phyloP scores from a whole-genome alignment of 2,329 filamentous ascomycete genomes.

The Monosporascus sp. region DNA sequence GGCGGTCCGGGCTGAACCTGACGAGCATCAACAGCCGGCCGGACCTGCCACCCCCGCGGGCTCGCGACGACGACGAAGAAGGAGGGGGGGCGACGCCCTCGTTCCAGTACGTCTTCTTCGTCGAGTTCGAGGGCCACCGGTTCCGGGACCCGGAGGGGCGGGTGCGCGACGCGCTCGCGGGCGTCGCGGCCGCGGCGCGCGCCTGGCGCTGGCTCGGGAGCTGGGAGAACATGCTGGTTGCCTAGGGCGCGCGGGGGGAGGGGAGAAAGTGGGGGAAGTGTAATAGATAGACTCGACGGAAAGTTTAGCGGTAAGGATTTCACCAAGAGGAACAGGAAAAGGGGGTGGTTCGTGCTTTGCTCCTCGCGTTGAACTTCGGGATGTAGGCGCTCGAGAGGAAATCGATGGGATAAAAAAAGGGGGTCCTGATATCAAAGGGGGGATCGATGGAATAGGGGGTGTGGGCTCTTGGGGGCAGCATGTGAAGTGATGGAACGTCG shows the following conservation, averaged over 20 bases:
- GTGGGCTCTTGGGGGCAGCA: too few relatives aligned
- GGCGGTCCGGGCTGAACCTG: conserved; percentile 66
- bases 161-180: conserved; percentile 56
- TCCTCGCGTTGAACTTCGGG: too few relatives aligned
- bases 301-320: not conserved
- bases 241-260: not conserved
- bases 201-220: conserved; percentile 65
- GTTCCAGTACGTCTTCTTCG: conserved; percentile 93
- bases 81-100: conserved; percentile 38
- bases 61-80: not conserved
- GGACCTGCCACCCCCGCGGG: conserved; percentile 41
- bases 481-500: too few relatives aligned
- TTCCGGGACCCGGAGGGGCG: conserved; percentile 46
- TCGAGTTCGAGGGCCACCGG: conserved; percentile 72
- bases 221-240: conserved; percentile 43
- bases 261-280: not conserved
- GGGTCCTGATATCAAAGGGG: too few relatives aligned
- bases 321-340: too few relatives aligned
- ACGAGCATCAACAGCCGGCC: conserved; percentile 88
- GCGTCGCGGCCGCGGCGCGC: conserved; percentile 53
- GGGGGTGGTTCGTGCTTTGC: too few relatives aligned
- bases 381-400: too few relatives aligned
- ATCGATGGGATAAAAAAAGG: too few relatives aligned
- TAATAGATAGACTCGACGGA: not conserved
- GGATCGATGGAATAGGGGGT: too few relatives aligned